Percentiles rank a stretch among this genome's conserved stretches.
These are phyloP conservation scores for Mycosphaerella arachidis DNA, from an alignment of 2,329 filamentous ascomycete species.

Conservation along the genomic window DNA sequence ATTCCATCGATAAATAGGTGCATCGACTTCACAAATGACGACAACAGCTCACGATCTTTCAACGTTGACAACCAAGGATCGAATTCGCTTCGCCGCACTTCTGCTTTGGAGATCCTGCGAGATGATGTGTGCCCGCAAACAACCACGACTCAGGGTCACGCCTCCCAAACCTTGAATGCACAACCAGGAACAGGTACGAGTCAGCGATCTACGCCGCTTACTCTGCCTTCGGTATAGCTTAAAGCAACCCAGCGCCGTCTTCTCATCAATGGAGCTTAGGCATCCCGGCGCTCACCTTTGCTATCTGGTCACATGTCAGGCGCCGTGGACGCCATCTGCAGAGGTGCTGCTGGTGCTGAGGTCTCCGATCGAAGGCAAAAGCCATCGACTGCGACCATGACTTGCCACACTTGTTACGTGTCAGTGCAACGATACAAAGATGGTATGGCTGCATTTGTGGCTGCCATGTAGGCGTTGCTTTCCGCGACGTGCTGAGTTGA, in stretches of 20 bases:
- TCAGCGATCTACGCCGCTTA: neutral
- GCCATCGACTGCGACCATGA: slow-evolving; percentile 1
- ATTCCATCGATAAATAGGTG: neutral
- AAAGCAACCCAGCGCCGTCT: neutral
- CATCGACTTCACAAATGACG: neutral
- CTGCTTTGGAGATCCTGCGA: neutral
- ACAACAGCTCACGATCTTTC: neutral
- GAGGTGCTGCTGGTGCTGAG: neutral
- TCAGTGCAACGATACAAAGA: neutral
- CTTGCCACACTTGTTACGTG: neutral
- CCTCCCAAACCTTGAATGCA: neutral
- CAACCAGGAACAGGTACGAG: slow-evolving; percentile 4
- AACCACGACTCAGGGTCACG: neutral
- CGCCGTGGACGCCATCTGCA: neutral
- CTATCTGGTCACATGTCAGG: slow-evolving; percentile 4
- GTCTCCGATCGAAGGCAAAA: neutral
- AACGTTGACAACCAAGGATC: neutral
- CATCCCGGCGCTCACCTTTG: neutral
- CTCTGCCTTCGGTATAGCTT: neutral
- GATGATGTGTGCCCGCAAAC: neutral
- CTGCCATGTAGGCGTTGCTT: neutral
- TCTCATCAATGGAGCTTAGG: slow-evolving; percentile 1
- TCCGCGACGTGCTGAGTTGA: neutral
- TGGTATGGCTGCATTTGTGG: neutral
- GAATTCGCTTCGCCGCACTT: neutral